These are phyloP conservation scores for Rhizophagus prolifer DNA, from an alignment of 192 early-diverging fungal genomes.

Conservation along the genomic window DNA sequence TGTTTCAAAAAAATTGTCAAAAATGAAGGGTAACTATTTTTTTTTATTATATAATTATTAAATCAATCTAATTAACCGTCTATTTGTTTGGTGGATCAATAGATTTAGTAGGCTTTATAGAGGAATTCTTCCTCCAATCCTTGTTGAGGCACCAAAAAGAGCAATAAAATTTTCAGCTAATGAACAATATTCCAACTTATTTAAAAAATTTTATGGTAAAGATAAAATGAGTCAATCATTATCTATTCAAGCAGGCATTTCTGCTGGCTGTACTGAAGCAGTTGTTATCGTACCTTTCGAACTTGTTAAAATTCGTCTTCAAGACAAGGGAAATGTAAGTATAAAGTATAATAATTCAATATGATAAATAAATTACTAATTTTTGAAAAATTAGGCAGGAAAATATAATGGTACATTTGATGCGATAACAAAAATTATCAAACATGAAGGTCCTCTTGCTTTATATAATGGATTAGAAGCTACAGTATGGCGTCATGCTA, in stretches of 20 bases:
- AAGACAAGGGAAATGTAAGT: slow-evolving; percentile 81
- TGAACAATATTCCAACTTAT: slow-evolving; percentile 76
- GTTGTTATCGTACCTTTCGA: slow-evolving; percentile 88
- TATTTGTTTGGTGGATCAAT: not conserved
- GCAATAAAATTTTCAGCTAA: slow-evolving; percentile 97
- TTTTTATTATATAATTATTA: not conserved
- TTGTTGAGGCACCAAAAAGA: slow-evolving; percentile 97
- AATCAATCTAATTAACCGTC: not conserved
- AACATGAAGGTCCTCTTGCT: slow-evolving; percentile 73
- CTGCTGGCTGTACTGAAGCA: slow-evolving; percentile 91
- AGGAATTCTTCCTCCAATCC: slow-evolving; percentile 94
- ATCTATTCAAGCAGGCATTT: slow-evolving; percentile 84
- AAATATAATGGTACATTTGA: slow-evolving; percentile 83
- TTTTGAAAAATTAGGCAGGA: slow-evolving; percentile 54
- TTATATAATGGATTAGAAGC: slow-evolving; percentile 92
- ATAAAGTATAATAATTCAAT: not conserved
- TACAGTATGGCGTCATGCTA: slow-evolving; percentile 89
- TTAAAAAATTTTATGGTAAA: slow-evolving; percentile 67
- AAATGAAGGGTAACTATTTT: slow-evolving; percentile 67
- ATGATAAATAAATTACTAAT: too few species aligned
- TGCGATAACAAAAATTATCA: slow-evolving; percentile 77
- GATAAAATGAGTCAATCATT: slow-evolving; percentile 74
- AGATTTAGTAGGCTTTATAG: slow-evolving; percentile 71
- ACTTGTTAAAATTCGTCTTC: slow-evolving; percentile 94
- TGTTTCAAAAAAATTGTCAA: slow-evolving; percentile 93